Evolutionary conservation across 306 rosid genomes (phyloP).

Genomic region (Rubus parviflorus): DNA sequence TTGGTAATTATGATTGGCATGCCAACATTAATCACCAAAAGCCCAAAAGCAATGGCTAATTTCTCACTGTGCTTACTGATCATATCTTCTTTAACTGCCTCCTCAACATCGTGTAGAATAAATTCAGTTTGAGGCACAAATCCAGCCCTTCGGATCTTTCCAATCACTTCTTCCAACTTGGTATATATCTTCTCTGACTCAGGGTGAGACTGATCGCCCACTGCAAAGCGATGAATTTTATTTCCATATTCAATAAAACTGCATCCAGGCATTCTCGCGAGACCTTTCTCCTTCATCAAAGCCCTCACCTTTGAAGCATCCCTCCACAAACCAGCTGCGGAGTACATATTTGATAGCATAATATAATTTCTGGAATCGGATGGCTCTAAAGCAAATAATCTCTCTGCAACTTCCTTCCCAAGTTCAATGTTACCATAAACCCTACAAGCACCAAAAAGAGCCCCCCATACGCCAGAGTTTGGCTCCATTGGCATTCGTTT

Average conservation of each 20-base stretch:
- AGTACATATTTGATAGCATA: conserved; percentile 68
- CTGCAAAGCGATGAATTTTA: conserved; percentile 54
- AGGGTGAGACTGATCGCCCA: conserved; percentile 64
- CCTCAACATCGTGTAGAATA: conserved; percentile 65
- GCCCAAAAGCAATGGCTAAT: conserved; percentile 80
- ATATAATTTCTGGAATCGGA: conserved; percentile 65
- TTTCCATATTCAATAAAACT: conserved; percentile 63
- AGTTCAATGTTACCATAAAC: conserved; percentile 49
- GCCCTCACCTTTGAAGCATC: conserved; percentile 66
- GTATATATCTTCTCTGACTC: conserved; percentile 52
- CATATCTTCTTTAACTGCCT: conserved; percentile 63
- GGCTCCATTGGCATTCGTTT: conserved; percentile 64
- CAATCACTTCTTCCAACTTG: conserved; percentile 56
- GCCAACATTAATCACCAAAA: conserved; percentile 46
- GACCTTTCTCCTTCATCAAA: conserved; percentile 57
- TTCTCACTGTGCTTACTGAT: conserved; percentile 74
- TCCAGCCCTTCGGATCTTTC: conserved; percentile 53
- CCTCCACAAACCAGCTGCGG: conserved; percentile 64
- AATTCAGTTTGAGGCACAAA: conserved; percentile 60
- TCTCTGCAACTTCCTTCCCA: conserved; percentile 72
- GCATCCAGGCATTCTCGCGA: conserved; percentile 51
- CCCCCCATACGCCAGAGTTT: conserved; percentile 81
- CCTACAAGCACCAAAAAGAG: conserved; percentile 77
- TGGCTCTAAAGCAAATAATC: conserved; percentile 55
- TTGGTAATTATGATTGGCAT: conserved; percentile 53